phyloP scores from a whole-genome alignment of 2,329 filamentous ascomycete species.

The Fusarium zealandicum region DNA sequence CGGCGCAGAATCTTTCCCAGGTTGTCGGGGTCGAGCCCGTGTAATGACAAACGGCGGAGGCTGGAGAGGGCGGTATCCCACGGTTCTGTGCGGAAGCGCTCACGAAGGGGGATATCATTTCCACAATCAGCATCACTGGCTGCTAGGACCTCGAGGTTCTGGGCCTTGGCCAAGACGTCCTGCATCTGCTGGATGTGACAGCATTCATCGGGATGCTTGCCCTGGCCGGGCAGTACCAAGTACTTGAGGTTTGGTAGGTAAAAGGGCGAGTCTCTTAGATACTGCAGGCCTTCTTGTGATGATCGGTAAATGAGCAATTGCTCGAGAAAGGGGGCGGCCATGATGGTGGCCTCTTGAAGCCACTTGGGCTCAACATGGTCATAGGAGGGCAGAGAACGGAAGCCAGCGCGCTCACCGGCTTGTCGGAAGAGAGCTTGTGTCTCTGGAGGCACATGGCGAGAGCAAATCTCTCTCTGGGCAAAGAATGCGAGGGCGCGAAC shows the following conservation, averaged over 20 bases:
- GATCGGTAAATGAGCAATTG: constrained; percentile 40
- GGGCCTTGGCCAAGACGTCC: constrained; percentile 37
- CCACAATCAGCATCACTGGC: constrained; percentile 40
- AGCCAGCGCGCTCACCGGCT: constrained; percentile 38
- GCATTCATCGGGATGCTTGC: constrained; percentile 36
- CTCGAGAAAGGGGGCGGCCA: constrained; percentile 39
- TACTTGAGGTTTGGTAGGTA: constrained; percentile 42
- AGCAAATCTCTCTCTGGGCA: constrained; percentile 25
- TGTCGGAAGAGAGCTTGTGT: constrained; percentile 39
- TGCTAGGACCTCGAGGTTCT: constrained; percentile 37
- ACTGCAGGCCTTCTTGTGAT: constrained; percentile 38
- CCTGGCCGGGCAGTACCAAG: constrained; percentile 36
- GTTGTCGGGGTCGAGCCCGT: constrained; percentile 39
- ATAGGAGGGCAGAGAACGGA: constrained; percentile 36
- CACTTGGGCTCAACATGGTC: constrained; percentile 39
- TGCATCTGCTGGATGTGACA: constrained; percentile 43
- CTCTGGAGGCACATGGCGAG: constrained; percentile 16
- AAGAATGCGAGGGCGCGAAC: constrained; percentile 39
- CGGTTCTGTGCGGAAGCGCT: constrained; percentile 37
- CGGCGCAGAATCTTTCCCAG: constrained; percentile 37
- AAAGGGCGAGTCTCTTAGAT: constrained; percentile 39
- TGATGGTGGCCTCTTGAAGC: constrained; percentile 41
- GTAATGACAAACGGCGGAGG: constrained; percentile 37
- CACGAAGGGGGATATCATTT: constrained; percentile 37
- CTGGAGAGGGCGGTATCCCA: constrained; percentile 38